Evolutionary conservation across 257 asterid genomes (phyloP).

Genomic region (Nicotiana benthamiana): DNA sequence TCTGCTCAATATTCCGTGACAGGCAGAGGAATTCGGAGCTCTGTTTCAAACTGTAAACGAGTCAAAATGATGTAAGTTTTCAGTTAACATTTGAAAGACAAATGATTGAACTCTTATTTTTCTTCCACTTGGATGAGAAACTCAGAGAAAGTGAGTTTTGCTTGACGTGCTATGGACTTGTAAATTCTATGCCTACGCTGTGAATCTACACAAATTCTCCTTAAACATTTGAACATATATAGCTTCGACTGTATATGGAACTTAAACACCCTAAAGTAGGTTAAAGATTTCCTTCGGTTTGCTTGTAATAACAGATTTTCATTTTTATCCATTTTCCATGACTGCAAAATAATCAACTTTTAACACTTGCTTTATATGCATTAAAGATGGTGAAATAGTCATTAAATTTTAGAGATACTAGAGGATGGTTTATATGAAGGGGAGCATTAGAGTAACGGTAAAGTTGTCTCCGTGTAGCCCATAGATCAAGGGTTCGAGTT

Average conservation of each 20-base stretch:
- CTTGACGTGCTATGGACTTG: background rate
- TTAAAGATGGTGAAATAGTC: background rate
- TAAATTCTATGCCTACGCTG: background rate
- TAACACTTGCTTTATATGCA: background rate
- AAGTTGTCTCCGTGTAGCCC: too few species aligned
- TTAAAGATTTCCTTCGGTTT: background rate
- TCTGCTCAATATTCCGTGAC: constrained; percentile 81
- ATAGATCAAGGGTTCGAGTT: too few species aligned
- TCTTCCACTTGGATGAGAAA: background rate
- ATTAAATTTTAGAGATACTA: background rate
- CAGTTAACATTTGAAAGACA: background rate
- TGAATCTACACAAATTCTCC: background rate
- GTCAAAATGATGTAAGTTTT: constrained; percentile 52
- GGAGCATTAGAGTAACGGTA: too few species aligned
- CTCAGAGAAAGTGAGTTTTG: background rate
- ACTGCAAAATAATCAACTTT: background rate
- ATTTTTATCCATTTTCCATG: background rate
- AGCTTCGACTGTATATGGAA: background rate
- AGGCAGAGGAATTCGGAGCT: constrained; percentile 63
- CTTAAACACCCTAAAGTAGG: background rate
- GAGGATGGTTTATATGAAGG: background rate
- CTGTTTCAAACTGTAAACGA: constrained; percentile 60
- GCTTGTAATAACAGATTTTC: background rate
- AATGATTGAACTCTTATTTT: background rate
- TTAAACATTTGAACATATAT: background rate